Evolutionary conservation across 2,329 filamentous ascomycete species (phyloP).

Genomic region (Cryphonectria radicalis): DNA sequence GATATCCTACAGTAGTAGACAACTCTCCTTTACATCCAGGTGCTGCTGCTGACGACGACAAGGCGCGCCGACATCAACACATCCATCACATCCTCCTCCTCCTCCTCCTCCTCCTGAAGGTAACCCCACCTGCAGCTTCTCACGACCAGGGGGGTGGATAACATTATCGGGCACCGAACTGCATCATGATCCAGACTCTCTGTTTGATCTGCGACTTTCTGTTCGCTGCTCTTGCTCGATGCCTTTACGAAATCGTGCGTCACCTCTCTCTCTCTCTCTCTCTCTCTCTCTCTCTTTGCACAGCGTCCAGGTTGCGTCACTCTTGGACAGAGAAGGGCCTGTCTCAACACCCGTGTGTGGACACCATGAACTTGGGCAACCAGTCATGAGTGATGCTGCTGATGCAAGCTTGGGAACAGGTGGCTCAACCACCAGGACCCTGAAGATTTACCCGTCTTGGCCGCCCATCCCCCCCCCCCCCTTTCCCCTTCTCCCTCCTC

Average conservation of each 20-base stretch:
- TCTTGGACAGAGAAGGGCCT: neutral
- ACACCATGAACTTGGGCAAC: neutral
- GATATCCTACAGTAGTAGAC: neutral
- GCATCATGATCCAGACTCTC: neutral
- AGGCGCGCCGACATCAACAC: too few relatives aligned
- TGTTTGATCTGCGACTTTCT: neutral
- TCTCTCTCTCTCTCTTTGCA: neutral
- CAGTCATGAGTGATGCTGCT: neutral
- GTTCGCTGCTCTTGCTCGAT: slow-evolving; percentile 1
- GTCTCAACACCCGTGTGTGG: neutral
- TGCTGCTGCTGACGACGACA: neutral
- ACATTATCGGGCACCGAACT: slow-evolving; percentile 7
- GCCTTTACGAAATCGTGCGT: neutral
- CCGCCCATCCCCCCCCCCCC: neutral
- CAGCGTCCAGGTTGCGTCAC: slow-evolving; percentile 1
- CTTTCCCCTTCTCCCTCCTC: neutral
- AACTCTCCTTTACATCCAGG: neutral
- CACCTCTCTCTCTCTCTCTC: neutral
- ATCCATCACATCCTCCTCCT: neutral
- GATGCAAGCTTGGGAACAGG: neutral
- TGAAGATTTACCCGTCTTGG: neutral
- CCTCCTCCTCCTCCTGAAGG: neutral
- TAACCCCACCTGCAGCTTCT: neutral
- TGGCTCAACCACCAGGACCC: slow-evolving; percentile 3
- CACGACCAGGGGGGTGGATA: neutral